Evolutionary conservation across 306 rosid species (phyloP), one percentile per base, ranked within the genome.

Genomic region (Vigna unguiculata): DNA sequence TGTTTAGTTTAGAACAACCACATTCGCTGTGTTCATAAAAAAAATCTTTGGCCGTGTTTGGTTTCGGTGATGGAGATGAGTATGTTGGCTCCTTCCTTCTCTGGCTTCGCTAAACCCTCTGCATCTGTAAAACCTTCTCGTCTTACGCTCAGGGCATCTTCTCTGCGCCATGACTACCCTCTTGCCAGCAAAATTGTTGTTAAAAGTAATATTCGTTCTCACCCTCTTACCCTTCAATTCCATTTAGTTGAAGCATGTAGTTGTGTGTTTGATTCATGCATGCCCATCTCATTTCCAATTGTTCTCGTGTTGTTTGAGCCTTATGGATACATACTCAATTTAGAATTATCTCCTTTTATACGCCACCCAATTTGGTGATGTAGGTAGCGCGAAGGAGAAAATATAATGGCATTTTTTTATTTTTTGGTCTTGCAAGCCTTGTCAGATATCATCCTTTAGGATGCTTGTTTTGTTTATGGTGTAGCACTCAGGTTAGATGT

Each of bases 131-230:
- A 48, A 48, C 79, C 72, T 28, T 69, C 72, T 82, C 48, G 84
- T 60, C 63, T 82, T 36, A 89, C 67, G 25, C 78, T 91, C 77
- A 75, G 80, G 41, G 20, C 54, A 82, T 82, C 91, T 32, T 92
- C 90, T 79, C 77, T 84, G 84, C 89, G 76, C 43, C 68, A 64
- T 1, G 87, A 86, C 24, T 89, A 79, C 69, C 93, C 98, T 1
- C 98, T 90, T 49, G 98, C 91, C 15, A 89, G 95, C 91, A 89
- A 87, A 89, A 74, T 93, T 58, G 48, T 91, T 69, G 86, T 91
- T 41, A 81, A 61, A 85, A 93, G 97, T 93, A 89, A 71, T 15
- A 1, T 7, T 34, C 67, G 9, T 75, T 77, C 74, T 28, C 74
- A 20, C n/a, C 15, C 55, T 63, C 43, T 25, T 28, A 30, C 21